Conservation (phyloP, 352 stramenopile species). For the Globisporangium acanthophoron region DNA sequence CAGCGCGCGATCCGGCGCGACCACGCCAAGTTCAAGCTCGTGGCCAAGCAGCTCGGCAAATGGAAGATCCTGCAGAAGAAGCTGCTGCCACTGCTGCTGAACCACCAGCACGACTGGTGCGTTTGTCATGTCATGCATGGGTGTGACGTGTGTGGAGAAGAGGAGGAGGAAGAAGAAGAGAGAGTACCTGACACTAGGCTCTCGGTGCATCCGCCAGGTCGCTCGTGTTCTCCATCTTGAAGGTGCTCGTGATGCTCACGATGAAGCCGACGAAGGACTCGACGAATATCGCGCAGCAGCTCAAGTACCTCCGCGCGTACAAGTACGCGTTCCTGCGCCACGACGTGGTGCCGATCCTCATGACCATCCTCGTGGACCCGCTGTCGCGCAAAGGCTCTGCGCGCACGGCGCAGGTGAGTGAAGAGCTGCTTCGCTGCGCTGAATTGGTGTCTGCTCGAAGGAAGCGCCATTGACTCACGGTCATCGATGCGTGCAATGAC, state of each 20-base stretch:
- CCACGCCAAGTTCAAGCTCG: slow-evolving; percentile 76
- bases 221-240: slow-evolving; percentile 87
- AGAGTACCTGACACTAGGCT: neutral
- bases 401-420: slow-evolving; percentile 37
- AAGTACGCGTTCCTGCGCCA: slow-evolving; percentile 81
- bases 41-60: slow-evolving; percentile 79
- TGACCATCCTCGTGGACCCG: slow-evolving; percentile 81
- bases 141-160: neutral
- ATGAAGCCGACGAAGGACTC: slow-evolving; percentile 81
- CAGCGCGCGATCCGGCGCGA: slow-evolving; percentile 78
- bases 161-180: neutral
- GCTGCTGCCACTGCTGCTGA: slow-evolving; percentile 75
- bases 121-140: neutral
- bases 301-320: slow-evolving; percentile 79
- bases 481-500: neutral
- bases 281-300: slow-evolving; percentile 71
- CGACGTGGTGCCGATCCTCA: slow-evolving; percentile 71
- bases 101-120: slow-evolving; percentile 82
- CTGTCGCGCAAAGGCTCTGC: slow-evolving; percentile 55
- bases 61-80: slow-evolving; percentile 89
- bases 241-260: slow-evolving; percentile 88
- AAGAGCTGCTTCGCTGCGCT: neutral
- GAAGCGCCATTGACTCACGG: neutral
- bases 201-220: slow-evolving; percentile 16
- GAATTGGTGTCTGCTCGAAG: neutral